Evolutionary conservation across 1,284 basidiomycete genomes (phyloP).

Genomic region (Stereum hirsutum): DNA sequence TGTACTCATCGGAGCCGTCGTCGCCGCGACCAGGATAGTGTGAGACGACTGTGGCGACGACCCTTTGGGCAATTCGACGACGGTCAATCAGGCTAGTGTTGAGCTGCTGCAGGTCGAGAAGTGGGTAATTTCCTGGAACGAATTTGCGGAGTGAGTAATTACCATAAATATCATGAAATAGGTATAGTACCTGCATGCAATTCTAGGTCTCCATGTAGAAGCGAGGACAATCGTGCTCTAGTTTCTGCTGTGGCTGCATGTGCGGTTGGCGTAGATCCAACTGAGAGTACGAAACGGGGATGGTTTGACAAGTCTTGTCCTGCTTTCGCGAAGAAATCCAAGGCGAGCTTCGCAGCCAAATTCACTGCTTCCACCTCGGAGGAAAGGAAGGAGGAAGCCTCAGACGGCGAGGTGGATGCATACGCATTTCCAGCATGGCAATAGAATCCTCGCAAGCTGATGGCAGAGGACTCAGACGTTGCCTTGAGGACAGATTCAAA

Average conservation of each 20-base stretch:
- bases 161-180: neutral
- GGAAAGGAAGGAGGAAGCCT: constrained; percentile 59
- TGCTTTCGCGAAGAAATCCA: constrained; percentile 20
- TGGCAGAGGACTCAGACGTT: constrained; percentile 40
- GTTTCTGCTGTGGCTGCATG: constrained; percentile 59
- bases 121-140: constrained; percentile 66
- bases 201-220: constrained; percentile 54
- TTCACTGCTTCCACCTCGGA: constrained; percentile 71
- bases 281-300: constrained; percentile 59
- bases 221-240: constrained; percentile 32
- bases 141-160: no score
- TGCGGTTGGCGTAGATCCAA: constrained; percentile 84
- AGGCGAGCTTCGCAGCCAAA: constrained; percentile 51
- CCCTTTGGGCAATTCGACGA: constrained; percentile 53
- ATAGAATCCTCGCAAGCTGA: constrained; percentile 78
- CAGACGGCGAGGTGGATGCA: constrained; percentile 51
- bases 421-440: constrained; percentile 76
- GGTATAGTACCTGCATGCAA: constrained; percentile 55
- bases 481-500: constrained; percentile 49
- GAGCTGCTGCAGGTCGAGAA: constrained; percentile 79
- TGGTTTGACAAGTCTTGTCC: constrained; percentile 11
- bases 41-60: constrained; percentile 69
- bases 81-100: constrained; percentile 59
- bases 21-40: constrained; percentile 63
- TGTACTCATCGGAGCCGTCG: constrained; percentile 56